phyloP scores from a whole-genome alignment of 179 eudicot genomes.

The Carnegiea gigantea region DNA sequence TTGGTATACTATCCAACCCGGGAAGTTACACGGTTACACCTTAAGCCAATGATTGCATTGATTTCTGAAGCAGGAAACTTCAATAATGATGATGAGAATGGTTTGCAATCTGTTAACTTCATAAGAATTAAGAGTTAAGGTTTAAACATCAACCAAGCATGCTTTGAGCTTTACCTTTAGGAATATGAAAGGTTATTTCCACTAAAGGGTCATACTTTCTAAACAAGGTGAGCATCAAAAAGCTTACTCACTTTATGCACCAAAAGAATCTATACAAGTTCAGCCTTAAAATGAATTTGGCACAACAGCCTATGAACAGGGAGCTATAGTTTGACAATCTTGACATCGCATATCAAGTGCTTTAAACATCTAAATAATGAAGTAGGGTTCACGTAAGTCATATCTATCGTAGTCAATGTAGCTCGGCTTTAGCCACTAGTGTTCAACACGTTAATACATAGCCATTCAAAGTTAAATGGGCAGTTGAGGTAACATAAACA shows the following conservation, averaged over 20 bases:
- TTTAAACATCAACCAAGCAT: constrained; percentile 2
- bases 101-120: neutral
- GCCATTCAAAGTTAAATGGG: neutral
- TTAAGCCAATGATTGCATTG: neutral
- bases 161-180: neutral
- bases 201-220: constrained; percentile 2
- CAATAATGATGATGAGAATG: constrained; percentile 10
- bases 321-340: neutral
- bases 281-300: constrained; percentile 12
- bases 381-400: neutral
- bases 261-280: neutral
- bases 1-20: constrained; percentile 1
- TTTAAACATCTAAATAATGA: neutral
- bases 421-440: neutral
- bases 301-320: neutral
- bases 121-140: neutral
- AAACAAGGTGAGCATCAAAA: constrained; percentile 14
- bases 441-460: neutral
- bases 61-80: neutral
- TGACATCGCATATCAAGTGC: neutral
- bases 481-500: neutral
- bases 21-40: neutral
- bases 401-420: neutral
- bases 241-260: constrained; percentile 8
- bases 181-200: constrained; percentile 11